Percentiles rank a stretch among this genome's conserved stretches.
phyloP scores from a whole-genome alignment of 805 yeast genomes.

The Metschnikowia baotianmanensis region DNA sequence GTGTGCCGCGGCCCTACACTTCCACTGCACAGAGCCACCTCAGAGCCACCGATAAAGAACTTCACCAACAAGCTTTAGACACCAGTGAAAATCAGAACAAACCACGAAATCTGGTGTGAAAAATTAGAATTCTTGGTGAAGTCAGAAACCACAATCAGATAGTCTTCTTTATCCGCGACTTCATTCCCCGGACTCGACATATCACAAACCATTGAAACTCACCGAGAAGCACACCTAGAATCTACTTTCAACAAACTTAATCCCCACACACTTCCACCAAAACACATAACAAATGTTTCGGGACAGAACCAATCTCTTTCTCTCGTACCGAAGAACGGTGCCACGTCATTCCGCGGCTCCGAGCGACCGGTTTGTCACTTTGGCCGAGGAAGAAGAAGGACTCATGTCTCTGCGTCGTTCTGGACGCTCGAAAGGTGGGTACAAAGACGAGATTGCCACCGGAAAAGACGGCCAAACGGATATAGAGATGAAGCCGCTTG shows the following conservation, averaged over 20 bases:
- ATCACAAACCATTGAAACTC: no score
- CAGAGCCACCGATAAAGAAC: no score
- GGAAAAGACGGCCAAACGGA: conserved; percentile 24
- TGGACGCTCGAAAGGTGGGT: no score
- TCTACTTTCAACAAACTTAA: neutral
- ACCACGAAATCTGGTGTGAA: no score
- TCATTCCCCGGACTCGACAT: no score
- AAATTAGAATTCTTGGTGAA: no score
- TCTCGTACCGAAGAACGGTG: conserved; percentile 85
- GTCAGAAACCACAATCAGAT: no score
- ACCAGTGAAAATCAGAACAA: no score
- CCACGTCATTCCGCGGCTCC: conserved; percentile 73
- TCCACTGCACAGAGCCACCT: no score
- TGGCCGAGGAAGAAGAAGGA: conserved; percentile 59
- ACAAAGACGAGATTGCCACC: conserved; percentile 12
- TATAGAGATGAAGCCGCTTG: conserved; percentile 63
- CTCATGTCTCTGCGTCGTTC: conserved; percentile 41
- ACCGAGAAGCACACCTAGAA: neutral
- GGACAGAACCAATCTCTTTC: conserved; percentile 88
- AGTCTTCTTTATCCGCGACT: no score
- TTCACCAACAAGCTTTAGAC: no score
- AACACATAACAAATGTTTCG: conserved; percentile 59
- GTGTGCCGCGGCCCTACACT: no score
- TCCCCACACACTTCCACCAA: neutral
- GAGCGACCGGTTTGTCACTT: conserved; percentile 33